Evolutionary conservation across 148 eudicot species (phyloP), one percentile per base, ranked within the genome.

Genomic region (Rhododendron simsii): DNA sequence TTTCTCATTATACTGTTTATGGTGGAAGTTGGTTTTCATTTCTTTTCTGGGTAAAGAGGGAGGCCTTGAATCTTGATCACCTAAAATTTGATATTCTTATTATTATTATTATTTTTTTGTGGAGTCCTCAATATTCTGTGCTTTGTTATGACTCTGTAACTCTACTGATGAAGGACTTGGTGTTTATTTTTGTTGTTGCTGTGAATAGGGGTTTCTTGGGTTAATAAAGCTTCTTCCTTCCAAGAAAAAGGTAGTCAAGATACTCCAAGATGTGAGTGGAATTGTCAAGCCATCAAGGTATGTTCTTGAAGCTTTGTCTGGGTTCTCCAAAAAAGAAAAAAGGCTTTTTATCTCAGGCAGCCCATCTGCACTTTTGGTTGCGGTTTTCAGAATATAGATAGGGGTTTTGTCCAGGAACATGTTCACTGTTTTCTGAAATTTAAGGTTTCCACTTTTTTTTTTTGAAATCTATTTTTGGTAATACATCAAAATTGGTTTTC

Each of bases 211-310:
- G 10, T 11, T 87, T 84, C 92, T 91, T 86, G 87, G 83, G n/a
- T 35, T 35, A 13, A 77, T 91, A 83, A 91, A 84, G 82, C 86
- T 91, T 59, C 86, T 82, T 67, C 89, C 92, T 8, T 86, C 89
- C 11, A 89, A 81, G 88, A 91, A 89, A 81, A 85, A 77, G 82
- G 78, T 83, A 67, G 83, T 89, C 82, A 86, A 89, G 55, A 91
- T 91, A 67, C 91, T 91, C 57, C 87, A 69, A 65, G 86, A 89
- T 18, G 91, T 89, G 26, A 80, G 84, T 71, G 92, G 92, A 71
- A 86, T 89, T 41, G 88, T 91, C 21, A 87, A 61, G 81, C 92
- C 92, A 47, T 89, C 92, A 8, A 91, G 91, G 92, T 88, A 84
- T n/a, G 63, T 53, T 20, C 53, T 10, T 85, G 23, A 55, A 53